phyloP scores from a whole-genome alignment of 768 basidiomycete species.

The Boletus vinaceobasis region DNA sequence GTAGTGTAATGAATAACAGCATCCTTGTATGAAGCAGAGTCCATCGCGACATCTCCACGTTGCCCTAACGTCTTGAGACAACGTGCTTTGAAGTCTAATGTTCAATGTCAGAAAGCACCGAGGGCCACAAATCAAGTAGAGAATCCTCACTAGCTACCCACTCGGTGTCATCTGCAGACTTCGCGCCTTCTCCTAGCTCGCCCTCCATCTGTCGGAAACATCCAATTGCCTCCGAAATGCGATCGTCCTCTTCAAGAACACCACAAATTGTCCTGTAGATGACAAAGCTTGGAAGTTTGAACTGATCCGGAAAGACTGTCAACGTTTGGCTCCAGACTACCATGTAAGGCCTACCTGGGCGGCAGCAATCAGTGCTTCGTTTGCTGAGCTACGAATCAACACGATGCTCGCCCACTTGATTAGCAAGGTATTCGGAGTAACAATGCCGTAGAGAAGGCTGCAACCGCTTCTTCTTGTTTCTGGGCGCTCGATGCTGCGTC shows the following conservation, averaged over 20 bases:
- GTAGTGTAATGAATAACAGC: neutral
- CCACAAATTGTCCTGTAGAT: neutral
- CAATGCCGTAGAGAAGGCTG: conserved; percentile 1
- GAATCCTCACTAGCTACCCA: neutral
- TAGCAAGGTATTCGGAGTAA: neutral
- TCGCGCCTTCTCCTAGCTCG: neutral
- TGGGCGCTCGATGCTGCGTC: neutral
- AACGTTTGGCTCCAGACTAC: no score
- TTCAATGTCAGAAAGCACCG: neutral
- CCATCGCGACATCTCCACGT: neutral
- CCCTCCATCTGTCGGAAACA: conserved; percentile 1
- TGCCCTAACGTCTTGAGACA: neutral
- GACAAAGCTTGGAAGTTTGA: neutral
- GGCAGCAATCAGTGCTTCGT: neutral
- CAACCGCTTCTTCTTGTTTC: neutral
- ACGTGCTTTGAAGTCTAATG: neutral
- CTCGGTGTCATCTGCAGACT: neutral
- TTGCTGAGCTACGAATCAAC: neutral
- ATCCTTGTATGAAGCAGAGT: neutral
- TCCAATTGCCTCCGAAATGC: neutral
- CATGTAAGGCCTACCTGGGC: neutral
- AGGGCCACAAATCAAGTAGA: neutral
- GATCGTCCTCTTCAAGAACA: neutral
- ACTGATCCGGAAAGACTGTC: neutral
- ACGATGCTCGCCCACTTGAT: neutral